Conservation (phyloP, 495 filamentous ascomycete species). For the Neurospora discreta region DNA sequence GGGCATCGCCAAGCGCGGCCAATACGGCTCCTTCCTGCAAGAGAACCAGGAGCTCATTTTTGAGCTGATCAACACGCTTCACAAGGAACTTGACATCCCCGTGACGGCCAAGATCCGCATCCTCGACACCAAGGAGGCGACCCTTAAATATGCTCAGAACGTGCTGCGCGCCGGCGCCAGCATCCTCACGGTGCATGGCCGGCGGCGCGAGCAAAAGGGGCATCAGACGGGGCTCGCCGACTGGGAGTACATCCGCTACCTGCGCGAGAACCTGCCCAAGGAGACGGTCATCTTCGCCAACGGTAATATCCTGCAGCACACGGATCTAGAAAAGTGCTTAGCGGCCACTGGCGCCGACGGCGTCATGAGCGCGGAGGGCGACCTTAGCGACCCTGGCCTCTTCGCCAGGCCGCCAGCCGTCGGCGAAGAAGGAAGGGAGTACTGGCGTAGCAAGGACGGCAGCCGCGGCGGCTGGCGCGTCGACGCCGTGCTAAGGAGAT, state of each 20-base stretch:
- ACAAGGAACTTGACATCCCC: slow-evolving; percentile 60
- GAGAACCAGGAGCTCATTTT: slow-evolving; percentile 82
- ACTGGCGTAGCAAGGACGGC: slow-evolving; percentile 74
- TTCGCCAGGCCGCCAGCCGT: slow-evolving; percentile 57
- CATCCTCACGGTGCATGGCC: slow-evolving; percentile 85
- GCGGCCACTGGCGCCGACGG: slow-evolving; percentile 81
- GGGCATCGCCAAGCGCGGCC: slow-evolving; percentile 79
- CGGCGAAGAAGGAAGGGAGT: slow-evolving; percentile 59
- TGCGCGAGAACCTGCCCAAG: slow-evolving; percentile 71
- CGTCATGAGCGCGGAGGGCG: slow-evolving; percentile 93
- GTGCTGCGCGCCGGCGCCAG: slow-evolving; percentile 83
- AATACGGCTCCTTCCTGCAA: slow-evolving; percentile 90
- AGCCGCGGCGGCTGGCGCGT: slow-evolving; percentile 72
- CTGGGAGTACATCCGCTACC: slow-evolving; percentile 71
- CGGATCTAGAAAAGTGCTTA: slow-evolving; percentile 70
- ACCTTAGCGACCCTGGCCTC: slow-evolving; percentile 79
- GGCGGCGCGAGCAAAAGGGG: slow-evolving; percentile 84
- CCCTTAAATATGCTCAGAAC: slow-evolving; percentile 79
- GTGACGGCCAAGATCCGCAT: slow-evolving; percentile 94
- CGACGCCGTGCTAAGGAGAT: slow-evolving; percentile 77
- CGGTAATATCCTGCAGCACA: slow-evolving; percentile 78
- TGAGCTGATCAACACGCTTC: slow-evolving; percentile 64
- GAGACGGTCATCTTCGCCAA: slow-evolving; percentile 95
- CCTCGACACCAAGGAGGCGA: slow-evolving; percentile 74
- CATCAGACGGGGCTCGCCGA: slow-evolving; percentile 91